Percentiles rank a stretch among this genome's conserved stretches.
phyloP scores from a whole-genome alignment of 176 grass and related monocot genomes.

The Avena sativa region DNA sequence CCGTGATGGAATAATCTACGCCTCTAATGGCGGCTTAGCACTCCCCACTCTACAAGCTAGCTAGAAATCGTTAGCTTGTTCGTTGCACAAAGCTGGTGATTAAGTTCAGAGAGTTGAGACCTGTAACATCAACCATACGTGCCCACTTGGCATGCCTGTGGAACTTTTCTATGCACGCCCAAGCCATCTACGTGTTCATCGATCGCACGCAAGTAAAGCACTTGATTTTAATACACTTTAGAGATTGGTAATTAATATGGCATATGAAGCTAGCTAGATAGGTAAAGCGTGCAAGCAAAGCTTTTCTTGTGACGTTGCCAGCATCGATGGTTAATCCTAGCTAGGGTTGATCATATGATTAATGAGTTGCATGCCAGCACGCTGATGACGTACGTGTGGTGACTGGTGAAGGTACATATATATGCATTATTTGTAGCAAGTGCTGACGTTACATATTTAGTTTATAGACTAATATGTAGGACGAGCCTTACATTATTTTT shows the following conservation, averaged over 20 bases:
- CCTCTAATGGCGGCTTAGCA: background rate
- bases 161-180: constrained; percentile 40
- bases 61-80: constrained; percentile 13
- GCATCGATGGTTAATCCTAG: background rate
- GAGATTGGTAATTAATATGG: constrained; percentile 1
- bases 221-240: constrained; percentile 23
- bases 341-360: background rate
- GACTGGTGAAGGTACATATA: background rate
- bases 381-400: background rate
- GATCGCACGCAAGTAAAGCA: constrained; percentile 44
- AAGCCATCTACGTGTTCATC: constrained; percentile 24
- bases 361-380: background rate
- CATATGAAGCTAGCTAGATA: constrained; percentile 42
- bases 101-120: background rate
- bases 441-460: background rate
- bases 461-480: background rate
- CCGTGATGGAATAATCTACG: background rate
- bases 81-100: background rate
- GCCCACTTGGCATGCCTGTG: constrained; percentile 34
- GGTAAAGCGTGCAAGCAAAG: constrained; percentile 54
- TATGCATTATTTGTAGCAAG: background rate
- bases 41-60: background rate
- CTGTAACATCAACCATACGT: constrained; percentile 38
- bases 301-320: constrained; percentile 26
- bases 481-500: constrained; percentile 10